Base-by-base conservation (phyloP, 148 eudicot genomes). In the Cornus controversa region DNA sequence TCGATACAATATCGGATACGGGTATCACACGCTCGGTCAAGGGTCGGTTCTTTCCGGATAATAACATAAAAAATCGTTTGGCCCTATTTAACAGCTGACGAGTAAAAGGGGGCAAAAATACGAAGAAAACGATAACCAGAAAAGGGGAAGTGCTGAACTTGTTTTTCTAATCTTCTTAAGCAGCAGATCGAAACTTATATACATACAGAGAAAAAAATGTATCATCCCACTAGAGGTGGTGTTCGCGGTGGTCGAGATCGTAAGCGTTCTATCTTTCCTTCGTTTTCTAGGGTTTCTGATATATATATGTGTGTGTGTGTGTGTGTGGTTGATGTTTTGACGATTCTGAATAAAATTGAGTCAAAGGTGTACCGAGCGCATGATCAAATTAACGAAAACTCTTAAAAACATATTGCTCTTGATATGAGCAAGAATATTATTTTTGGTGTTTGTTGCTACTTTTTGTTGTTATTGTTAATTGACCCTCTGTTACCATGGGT, bases 241-340 rank as follows among this genome's bases (percentile, higher is more conserved):
- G 98, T 95, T 81, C 97, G 98, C 20, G 98, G 97, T 63, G 98
- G 98, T 66, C 91, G 96, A 66, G 98, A 95, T 90, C 98, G 98
- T 95, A 90, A 86, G 96, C 58, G 72, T 76, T 47, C 66, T 20
- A 54, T 42, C 18, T 68, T 23, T 76, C 47, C 54, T 24, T 50
- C 47, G 34, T 67, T n/a, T 66, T 69, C 29, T 76, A 75, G 73
- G 71, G 79, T 82, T 79, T 81, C 73, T 36, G 26, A 24, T 80
- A 14, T 47, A 47, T 70, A 22, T 47, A 1, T 42, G 4, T 47
- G 23, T n/a, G 3, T 42, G 10, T 24, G 10, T 24, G 11, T n/a
- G 14, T 53, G 3, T 53, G n/a, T 29, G 25, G 20, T 1, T 70
- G 31, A 24, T 25, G 9, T 29, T 45, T 45, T 25, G 60, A 47